Evolutionary conservation across 176 grass and related monocot genomes (phyloP).

Genomic region (Dendrocalamus sinicus): DNA sequence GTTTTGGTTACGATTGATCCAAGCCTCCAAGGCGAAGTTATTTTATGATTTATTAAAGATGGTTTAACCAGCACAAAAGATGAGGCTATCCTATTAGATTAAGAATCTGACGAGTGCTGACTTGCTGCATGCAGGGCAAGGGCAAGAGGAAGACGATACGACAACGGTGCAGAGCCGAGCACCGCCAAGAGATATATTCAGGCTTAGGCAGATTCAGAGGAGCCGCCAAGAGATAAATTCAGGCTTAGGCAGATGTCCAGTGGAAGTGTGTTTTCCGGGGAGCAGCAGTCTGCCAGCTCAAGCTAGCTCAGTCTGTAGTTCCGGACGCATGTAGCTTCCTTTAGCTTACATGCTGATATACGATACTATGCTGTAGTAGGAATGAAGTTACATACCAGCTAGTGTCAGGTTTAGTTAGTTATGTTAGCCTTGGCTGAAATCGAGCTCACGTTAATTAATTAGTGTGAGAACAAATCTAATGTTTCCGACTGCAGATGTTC

Average conservation of each 20-base stretch:
- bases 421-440: too few species aligned
- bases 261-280: constrained; percentile 81
- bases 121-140: constrained; percentile 57
- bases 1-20: not conserved
- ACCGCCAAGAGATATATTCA: constrained; percentile 82
- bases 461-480: too few species aligned
- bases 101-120: not conserved
- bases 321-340: not conserved
- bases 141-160: constrained; percentile 66
- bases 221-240: too few species aligned
- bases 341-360: not conserved
- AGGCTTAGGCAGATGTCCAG: too few species aligned
- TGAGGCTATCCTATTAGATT: not conserved
- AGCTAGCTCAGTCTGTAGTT: constrained; percentile 18
- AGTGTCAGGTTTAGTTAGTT: too few species aligned
- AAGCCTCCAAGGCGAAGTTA: not conserved
- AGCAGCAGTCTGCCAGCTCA: constrained; percentile 76
- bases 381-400: not conserved
- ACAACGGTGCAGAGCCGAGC: constrained; percentile 60
- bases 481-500: too few species aligned
- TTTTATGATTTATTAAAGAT: not conserved
- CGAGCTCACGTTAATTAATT: too few species aligned
- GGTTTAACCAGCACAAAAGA: not conserved
- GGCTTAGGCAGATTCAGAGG: constrained; percentile 87
- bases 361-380: not conserved